Conservation (phyloP, 768 basidiomycete genomes). For the Phallus indusiatus region DNA sequence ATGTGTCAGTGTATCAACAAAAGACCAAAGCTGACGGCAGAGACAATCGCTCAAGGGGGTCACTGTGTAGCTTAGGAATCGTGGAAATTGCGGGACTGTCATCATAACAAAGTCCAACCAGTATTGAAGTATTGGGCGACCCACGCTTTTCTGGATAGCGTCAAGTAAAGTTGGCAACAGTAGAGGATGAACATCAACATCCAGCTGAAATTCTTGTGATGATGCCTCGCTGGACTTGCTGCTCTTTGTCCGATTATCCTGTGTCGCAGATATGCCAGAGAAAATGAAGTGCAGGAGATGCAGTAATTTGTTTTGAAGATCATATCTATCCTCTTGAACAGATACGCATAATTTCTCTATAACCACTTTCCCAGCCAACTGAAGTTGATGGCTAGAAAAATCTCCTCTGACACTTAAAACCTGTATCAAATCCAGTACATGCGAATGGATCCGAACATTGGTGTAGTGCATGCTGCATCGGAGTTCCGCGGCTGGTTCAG, state of each 20-base stretch:
- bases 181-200: constrained; percentile 50
- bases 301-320: constrained; percentile 88
- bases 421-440: constrained; percentile 74
- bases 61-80: constrained; percentile 54
- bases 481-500: constrained; percentile 53
- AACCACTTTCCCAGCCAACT: constrained; percentile 59
- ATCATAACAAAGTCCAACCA: constrained; percentile 96
- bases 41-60: constrained; percentile 72
- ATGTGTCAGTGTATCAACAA: constrained; percentile 45
- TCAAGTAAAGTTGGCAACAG: constrained; percentile 73
- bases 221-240: not conserved
- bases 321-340: constrained; percentile 59
- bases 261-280: constrained; percentile 44
- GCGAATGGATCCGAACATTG: constrained; percentile 62
- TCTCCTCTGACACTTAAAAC: constrained; percentile 76
- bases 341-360: constrained; percentile 67
- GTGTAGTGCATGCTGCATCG: constrained; percentile 44
- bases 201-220: constrained; percentile 16
- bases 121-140: constrained; percentile 79
- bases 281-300: constrained; percentile 85
- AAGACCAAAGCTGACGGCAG: constrained; percentile 53
- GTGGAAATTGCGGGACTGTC: constrained; percentile 80
- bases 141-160: constrained; percentile 58
- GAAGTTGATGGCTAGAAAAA: constrained; percentile 46
- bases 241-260: constrained; percentile 8